Evolutionary conservation across 2,329 filamentous ascomycete species (phyloP).

Genomic region (Neonectria ditissima): DNA sequence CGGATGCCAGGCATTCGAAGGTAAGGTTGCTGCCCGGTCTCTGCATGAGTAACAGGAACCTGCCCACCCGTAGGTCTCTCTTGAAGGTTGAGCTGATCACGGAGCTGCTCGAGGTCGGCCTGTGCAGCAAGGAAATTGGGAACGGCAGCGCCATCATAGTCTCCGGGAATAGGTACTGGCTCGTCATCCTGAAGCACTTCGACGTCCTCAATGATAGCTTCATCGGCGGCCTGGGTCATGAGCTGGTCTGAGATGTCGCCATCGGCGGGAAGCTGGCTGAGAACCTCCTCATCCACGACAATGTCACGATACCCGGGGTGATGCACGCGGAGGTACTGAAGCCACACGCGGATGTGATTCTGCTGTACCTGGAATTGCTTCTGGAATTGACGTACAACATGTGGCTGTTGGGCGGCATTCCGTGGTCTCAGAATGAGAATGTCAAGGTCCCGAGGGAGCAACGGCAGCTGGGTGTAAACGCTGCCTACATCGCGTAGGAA

Average conservation of each 20-base stretch:
- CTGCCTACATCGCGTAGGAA: conserved; percentile 23
- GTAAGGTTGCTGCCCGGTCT: no score
- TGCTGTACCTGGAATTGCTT: conserved; percentile 16
- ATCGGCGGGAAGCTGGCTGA: conserved; percentile 23
- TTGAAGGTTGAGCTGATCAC: conserved; percentile 17
- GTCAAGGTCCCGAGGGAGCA: conserved; percentile 21
- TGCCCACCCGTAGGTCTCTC: conserved; percentile 16
- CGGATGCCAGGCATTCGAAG: conserved; percentile 16
- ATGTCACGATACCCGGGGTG: conserved; percentile 26
- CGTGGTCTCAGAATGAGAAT: conserved; percentile 18
- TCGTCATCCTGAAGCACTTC: conserved; percentile 3
- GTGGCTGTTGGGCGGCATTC: conserved; percentile 10
- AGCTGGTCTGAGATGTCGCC: neutral
- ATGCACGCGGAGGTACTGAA: conserved; percentile 17
- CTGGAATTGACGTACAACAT: conserved; percentile 19
- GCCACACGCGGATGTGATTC: conserved; percentile 7
- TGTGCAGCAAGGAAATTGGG: no score
- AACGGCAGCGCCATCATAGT: conserved; percentile 19
- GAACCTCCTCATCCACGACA: conserved; percentile 8
- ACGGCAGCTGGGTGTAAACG: conserved; percentile 21
- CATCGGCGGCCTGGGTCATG: no score
- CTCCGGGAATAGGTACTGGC: conserved; percentile 16
- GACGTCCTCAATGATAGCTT: conserved; percentile 11
- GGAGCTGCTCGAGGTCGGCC: no score
- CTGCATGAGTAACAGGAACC: no score